Percentiles rank a stretch among this genome's conserved stretches.
Evolutionary conservation across 208 protist genomes (phyloP).

Genomic region (Sergeia podlipaevii): DNA sequence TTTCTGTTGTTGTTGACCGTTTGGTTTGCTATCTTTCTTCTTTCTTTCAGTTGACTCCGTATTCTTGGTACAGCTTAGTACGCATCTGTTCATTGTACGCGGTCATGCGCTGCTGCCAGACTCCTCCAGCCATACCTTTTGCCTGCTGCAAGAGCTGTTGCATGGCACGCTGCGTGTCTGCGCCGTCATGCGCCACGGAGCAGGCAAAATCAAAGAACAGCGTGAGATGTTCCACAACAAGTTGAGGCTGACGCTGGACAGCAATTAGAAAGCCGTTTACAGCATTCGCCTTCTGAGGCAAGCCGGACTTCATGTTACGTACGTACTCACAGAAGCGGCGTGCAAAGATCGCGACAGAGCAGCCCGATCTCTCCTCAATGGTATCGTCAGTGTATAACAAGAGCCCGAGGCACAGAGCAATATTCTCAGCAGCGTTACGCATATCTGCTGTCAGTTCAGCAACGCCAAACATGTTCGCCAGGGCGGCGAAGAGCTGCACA

Average conservation of each 20-base stretch:
- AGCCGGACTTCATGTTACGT: constrained; percentile 59
- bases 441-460: constrained; percentile 49
- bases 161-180: constrained; percentile 47
- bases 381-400: constrained; percentile 57
- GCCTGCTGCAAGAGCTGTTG: constrained; percentile 35
- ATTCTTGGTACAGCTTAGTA: constrained; percentile 64
- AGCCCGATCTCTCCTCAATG: constrained; percentile 36
- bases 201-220: constrained; percentile 73
- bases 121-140: constrained; percentile 18
- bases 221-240: constrained; percentile 24
- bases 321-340: constrained; percentile 65
- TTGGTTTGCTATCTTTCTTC: no score
- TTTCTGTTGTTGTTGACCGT: no score
- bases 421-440: constrained; percentile 86
- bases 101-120: constrained; percentile 44
- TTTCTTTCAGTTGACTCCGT: constrained; percentile 43
- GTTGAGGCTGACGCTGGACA: constrained; percentile 29
- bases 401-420: constrained; percentile 66
- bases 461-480: constrained; percentile 34
- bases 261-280: constrained; percentile 57
- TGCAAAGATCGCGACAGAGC: constrained; percentile 40
- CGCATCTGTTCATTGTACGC: constrained; percentile 39
- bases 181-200: constrained; percentile 20
- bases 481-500: constrained; percentile 42
- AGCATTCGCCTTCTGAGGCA: constrained; percentile 45